A percentile compares a stretch with the other conserved stretches of the same genome.
phyloP scores from a whole-genome alignment of 495 filamentous ascomycete species.

The Annulohypoxylon nitens region DNA sequence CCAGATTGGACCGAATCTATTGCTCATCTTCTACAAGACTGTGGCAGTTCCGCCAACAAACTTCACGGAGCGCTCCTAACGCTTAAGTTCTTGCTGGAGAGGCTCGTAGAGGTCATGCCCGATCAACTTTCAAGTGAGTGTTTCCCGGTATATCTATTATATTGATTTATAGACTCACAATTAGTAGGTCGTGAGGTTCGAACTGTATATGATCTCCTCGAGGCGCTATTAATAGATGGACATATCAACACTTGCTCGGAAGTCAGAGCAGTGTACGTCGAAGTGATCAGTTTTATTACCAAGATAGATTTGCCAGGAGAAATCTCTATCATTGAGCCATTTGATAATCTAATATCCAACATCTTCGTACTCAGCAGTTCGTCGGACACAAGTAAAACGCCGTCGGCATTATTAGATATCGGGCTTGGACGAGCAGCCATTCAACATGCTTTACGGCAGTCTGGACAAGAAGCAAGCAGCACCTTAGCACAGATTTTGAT shows the following conservation, averaged over 20 bases:
- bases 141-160: neutral
- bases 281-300: constrained; percentile 56
- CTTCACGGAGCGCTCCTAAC: constrained; percentile 78
- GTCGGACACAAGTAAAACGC: neutral
- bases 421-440: constrained; percentile 36
- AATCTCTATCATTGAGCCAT: neutral
- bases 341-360: neutral
- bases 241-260: constrained; percentile 52
- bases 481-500: constrained; percentile 28
- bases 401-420: constrained; percentile 43
- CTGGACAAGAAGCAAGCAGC: neutral
- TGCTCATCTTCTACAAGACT: constrained; percentile 58
- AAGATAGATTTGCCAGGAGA: neutral
- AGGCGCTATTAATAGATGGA: constrained; percentile 28
- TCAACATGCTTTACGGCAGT: constrained; percentile 26
- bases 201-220: constrained; percentile 27
- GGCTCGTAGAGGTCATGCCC: constrained; percentile 56
- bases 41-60: constrained; percentile 56
- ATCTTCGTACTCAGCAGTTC: neutral
- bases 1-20: constrained; percentile 65
- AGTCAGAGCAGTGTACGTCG: constrained; percentile 56
- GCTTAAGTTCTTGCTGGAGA: constrained; percentile 64
- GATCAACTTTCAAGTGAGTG: constrained; percentile 52
- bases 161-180: constrained; percentile 1
- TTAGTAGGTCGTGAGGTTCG: constrained; percentile 38